Base-by-base conservation (phyloP, 495 filamentous ascomycete genomes). In the Zalerion maritima region DNA sequence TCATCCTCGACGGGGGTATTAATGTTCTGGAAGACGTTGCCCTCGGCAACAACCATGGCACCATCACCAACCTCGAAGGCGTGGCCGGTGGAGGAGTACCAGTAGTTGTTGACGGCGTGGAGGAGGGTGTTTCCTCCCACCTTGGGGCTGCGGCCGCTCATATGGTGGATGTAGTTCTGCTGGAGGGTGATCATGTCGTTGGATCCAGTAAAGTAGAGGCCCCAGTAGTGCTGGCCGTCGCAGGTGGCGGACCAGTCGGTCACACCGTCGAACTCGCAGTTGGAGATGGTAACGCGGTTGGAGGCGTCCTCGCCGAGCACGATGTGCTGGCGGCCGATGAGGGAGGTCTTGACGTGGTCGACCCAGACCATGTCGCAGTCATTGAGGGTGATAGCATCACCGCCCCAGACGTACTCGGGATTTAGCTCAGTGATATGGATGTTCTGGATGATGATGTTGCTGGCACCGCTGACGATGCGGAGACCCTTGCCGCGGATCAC, bases 101-200 rank as follows among this genome's bases (percentile, higher is more conserved):
- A 71, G 58, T 71, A 69, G 56, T 72, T 73, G 61, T 72, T 73
- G 39, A 69, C 65, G 18, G 52, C 54, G 27, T 58, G 67, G 39
- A 63, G 50, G 32, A 62, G 45, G 32, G 49, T 58, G 45, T 60
- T 57, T 26, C 46, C 52, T 25, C 45, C 49, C 28, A 71, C 45
- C 44, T 67, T 69, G 25, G 64, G 67, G 16, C 50, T 47, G 35
- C 67, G 67, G 28, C 67, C 63, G 12, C 52, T 60, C 26, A 59
- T 67, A 39, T 69, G 54, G 40, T 68, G 57, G 36, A 69, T 57
- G 36, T 60, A 64, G 45, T 64, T 64, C 31, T 50, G 47, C 27
- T 48, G 46, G 20, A 64, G 38, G 14, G 60, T 64, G 28, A 61
- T 46, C 24, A 47, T 39, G 31, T 64, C 58, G 26, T 37, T 47